These are phyloP conservation scores for Epipyxis sp. DNA, from an alignment of 108 stramenopile species.

Conservation along the genomic window DNA sequence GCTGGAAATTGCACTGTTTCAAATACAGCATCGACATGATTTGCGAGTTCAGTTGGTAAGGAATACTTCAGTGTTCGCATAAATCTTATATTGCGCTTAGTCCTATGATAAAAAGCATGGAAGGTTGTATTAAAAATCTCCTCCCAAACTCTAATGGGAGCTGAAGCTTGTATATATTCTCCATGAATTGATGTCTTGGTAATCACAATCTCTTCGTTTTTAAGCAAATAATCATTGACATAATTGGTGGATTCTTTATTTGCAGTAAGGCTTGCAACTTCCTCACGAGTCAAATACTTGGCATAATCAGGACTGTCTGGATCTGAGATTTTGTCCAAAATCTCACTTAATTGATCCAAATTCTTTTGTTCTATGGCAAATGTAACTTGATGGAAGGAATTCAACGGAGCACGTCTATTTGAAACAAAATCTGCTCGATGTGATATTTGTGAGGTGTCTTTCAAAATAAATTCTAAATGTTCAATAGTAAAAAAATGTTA, in stretches of 20 bases:
- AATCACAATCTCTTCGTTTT: background rate
- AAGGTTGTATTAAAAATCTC: background rate
- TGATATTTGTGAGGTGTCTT: too few species aligned
- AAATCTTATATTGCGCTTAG: too few species aligned
- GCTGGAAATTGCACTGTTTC: slow-evolving; percentile 13
- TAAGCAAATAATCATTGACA: background rate
- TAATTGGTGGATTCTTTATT: background rate
- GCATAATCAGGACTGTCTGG: background rate
- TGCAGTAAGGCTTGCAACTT: background rate
- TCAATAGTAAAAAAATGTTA: too few species aligned
- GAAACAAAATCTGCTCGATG: too few species aligned
- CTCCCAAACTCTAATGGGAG: background rate
- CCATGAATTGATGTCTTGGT: background rate
- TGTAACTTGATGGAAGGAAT: background rate
- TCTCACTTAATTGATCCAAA: background rate
- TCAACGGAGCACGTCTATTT: too few species aligned
- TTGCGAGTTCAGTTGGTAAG: background rate
- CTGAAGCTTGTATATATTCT: slow-evolving; percentile 5
- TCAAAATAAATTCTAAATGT: too few species aligned
- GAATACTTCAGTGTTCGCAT: background rate
- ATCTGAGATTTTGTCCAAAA: background rate
- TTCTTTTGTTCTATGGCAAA: background rate
- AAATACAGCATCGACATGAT: background rate
- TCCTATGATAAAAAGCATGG: background rate
- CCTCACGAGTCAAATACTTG: background rate